phyloP scores from a whole-genome alignment of 2,329 filamentous ascomycete species.

The Calonectria henricotiae region DNA sequence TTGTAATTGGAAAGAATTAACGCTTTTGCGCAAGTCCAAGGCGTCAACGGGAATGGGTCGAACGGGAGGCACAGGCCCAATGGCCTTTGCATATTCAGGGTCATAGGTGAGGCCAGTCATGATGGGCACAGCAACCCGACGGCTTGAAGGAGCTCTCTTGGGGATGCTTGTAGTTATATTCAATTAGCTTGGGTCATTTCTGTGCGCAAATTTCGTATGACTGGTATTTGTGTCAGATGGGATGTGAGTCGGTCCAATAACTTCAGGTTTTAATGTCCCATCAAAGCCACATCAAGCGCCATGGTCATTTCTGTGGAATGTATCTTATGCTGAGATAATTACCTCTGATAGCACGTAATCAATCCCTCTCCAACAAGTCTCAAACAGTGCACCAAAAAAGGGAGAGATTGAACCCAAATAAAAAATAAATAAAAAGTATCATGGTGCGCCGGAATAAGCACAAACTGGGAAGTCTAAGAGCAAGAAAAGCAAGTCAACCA shows the following conservation, averaged over 20 bases:
- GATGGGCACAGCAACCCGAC: not conserved
- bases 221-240: not conserved
- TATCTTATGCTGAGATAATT: not conserved
- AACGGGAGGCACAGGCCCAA: slow-evolving; percentile 33
- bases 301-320: not conserved
- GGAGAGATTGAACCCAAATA: too few relatives aligned
- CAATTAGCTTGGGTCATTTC: not conserved
- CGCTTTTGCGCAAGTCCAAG: slow-evolving; percentile 36
- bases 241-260: not conserved
- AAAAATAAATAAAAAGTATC: too few relatives aligned
- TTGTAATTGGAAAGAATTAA: slow-evolving; percentile 31
- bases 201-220: too few relatives aligned
- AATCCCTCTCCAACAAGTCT: not conserved
- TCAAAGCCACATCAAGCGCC: not conserved
- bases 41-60: slow-evolving; percentile 32
- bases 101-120: slow-evolving; percentile 45
- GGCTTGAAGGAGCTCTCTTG: not conserved
- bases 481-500: too few relatives aligned
- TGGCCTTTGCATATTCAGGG: slow-evolving; percentile 41
- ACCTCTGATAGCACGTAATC: not conserved
- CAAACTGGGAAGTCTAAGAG: too few relatives aligned
- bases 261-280: not conserved
- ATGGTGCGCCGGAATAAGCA: too few relatives aligned
- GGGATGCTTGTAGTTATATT: not conserved
- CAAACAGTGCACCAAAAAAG: not conserved